Evolutionary conservation across 164 flowering plant species (phyloP).

Genomic region (Berberis vulgaris): DNA sequence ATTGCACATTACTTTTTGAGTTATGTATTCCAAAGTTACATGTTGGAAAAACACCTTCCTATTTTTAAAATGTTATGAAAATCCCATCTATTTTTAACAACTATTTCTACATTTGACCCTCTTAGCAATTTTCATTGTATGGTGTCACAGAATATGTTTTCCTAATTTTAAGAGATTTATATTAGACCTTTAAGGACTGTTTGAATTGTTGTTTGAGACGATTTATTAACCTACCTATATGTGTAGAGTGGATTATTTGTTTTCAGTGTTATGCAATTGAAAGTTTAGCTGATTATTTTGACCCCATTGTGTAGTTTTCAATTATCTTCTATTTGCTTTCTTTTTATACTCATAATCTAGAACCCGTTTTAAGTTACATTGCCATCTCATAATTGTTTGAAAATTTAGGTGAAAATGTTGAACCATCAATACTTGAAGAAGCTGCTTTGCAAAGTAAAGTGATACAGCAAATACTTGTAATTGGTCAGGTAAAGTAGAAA

Average conservation of each 20-base stretch:
- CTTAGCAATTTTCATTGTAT: no score
- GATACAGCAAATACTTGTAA: constrained; percentile 82
- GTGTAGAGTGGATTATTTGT: background rate
- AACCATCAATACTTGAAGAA: constrained; percentile 80
- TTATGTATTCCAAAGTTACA: no score
- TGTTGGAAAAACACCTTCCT: no score
- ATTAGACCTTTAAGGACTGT: no score
- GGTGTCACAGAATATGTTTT: no score
- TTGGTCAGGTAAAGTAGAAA: constrained; percentile 67
- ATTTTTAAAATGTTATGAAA: no score
- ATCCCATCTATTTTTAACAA: no score
- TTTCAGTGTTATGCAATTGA: background rate
- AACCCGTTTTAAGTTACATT: background rate
- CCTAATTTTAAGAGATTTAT: no score
- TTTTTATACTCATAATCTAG: background rate
- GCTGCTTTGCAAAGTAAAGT: constrained; percentile 74
- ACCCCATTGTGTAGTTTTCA: background rate
- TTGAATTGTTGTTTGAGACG: no score
- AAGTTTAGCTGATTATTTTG: background rate
- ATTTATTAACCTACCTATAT: background rate
- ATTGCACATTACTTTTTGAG: no score
- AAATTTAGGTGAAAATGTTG: constrained; percentile 84
- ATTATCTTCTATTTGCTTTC: background rate
- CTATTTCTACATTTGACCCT: no score
- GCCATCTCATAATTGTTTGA: background rate